Evolutionary conservation across 1,284 basidiomycete genomes (phyloP), one percentile per base, ranked within the genome.

Genomic region (Butyriboletus pseudospeciosus): DNA sequence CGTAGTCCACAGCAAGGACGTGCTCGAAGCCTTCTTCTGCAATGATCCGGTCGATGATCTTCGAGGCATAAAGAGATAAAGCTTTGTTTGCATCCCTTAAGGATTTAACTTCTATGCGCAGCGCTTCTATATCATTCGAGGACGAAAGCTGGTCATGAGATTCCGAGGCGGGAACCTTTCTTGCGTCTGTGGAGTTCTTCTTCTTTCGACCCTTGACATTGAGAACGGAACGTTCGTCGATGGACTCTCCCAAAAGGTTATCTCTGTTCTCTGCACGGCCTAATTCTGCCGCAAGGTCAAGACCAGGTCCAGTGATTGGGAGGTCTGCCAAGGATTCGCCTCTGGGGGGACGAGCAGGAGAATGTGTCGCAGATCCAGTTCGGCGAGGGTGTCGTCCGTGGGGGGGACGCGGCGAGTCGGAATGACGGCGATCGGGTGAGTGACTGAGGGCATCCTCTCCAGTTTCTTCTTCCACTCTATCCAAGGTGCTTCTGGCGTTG

Each of bases 61-160:
- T 98, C 52, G 91, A 93, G 20, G 94, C 93, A 69, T 98, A 98
- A 25, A 98, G 75, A 17, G 91, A 92, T 13, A 98, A 76, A 0
- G 93, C 94, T 70, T 95, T 95, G 79, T 97, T 97, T 45, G 92
- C 92, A 69, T 98, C 95, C 69, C 90, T 91, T 68, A 97, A 82
- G 40, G 83, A 86, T 73, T 94, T 94, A 65, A 96, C 85, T 72
- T 97, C 94, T 23, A 74, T 80, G 43, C 84, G 79, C 44, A 93
- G 75, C 10, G 83, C 81, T 44, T 89, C 85, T 59, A 90, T 67
- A 61, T 91, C 87, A 55, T 72, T 77, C 49, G 71, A 60, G 38
- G 78, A 71, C 20, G 66, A 65, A 50, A 71, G 74, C 5, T 73
- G 63, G 46, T 82, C 80, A 41, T 77, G 64, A 25, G 71, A 74